Percentiles rank a stretch among this genome's conserved stretches.
Conservation (phyloP, 352 stramenopile genomes). For the Pythium aquatile region DNA sequence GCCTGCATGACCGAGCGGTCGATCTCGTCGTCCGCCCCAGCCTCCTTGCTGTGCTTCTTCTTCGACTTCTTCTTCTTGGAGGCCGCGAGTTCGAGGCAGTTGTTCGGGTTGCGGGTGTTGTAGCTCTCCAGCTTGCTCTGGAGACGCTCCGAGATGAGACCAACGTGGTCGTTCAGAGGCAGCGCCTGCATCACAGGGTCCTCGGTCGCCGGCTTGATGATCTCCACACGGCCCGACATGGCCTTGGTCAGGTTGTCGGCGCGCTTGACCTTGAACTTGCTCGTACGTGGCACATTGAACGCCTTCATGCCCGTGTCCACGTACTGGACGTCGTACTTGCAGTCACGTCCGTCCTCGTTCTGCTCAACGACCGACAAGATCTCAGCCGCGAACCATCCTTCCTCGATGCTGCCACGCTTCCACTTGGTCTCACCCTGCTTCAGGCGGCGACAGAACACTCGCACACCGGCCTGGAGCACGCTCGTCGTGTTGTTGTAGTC, state of each 20-base stretch:
- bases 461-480: slow-evolving; percentile 52
- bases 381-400: slow-evolving; percentile 67
- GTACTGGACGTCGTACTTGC: slow-evolving; percentile 88
- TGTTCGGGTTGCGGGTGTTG: slow-evolving; percentile 73
- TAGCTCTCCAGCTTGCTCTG: slow-evolving; percentile 77
- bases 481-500: slow-evolving; percentile 38
- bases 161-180: slow-evolving; percentile 82
- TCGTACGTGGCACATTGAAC: slow-evolving; percentile 71
- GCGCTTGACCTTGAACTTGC: slow-evolving; percentile 75
- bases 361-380: slow-evolving; percentile 65
- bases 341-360: slow-evolving; percentile 61
- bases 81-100: slow-evolving; percentile 57
- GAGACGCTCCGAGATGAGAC: slow-evolving; percentile 85
- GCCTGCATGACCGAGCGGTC: slow-evolving; percentile 73
- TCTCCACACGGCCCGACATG: slow-evolving; percentile 79
- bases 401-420: slow-evolving; percentile 83
- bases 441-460: slow-evolving; percentile 64
- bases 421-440: slow-evolving; percentile 82
- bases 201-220: slow-evolving; percentile 67
- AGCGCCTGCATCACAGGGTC: slow-evolving; percentile 89
- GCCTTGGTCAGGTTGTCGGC: slow-evolving; percentile 61
- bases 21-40: slow-evolving; percentile 36
- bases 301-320: slow-evolving; percentile 79
- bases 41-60: slow-evolving; percentile 46
- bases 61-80: slow-evolving; percentile 80